Percentiles rank a stretch among this genome's conserved stretches.
These are phyloP conservation scores for Lentinula guzmanii DNA, from an alignment of 768 basidiomycete genomes.

Conservation along the genomic window DNA sequence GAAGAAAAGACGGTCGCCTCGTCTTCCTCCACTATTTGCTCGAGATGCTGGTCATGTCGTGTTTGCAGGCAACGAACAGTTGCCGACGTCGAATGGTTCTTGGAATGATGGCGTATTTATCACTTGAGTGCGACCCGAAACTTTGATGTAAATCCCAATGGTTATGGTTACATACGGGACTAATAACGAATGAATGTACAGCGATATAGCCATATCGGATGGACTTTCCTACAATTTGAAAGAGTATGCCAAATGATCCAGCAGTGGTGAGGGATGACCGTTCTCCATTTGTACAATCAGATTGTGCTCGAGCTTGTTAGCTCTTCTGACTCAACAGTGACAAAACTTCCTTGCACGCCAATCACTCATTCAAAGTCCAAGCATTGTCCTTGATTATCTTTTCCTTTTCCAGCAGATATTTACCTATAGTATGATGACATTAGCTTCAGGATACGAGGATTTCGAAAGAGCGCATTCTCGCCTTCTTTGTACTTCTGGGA, in stretches of 20 bases:
- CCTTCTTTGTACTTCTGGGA: slow-evolving; percentile 88
- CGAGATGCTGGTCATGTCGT: slow-evolving; percentile 60
- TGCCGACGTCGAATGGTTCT: slow-evolving; percentile 16
- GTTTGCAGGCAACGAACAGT: slow-evolving; percentile 55
- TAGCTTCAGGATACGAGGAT: neutral
- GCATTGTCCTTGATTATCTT: slow-evolving; percentile 77
- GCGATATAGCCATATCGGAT: too few species aligned
- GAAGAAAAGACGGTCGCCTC: slow-evolving; percentile 24
- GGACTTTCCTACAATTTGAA: too few species aligned
- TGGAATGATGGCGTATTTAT: slow-evolving; percentile 22
- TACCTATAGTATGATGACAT: slow-evolving; percentile 38
- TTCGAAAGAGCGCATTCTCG: slow-evolving; percentile 18
- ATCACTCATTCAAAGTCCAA: slow-evolving; percentile 55
- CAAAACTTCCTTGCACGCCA: neutral
- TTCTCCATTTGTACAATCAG: too few species aligned
- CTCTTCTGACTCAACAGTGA: too few species aligned
- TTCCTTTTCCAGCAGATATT: slow-evolving; percentile 77
- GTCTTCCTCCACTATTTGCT: slow-evolving; percentile 55
- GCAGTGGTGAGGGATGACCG: too few species aligned
- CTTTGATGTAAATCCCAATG: too few species aligned
- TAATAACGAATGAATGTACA: too few species aligned
- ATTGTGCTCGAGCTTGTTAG: too few species aligned
- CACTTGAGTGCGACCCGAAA: slow-evolving; percentile 9
- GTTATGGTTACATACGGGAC: too few species aligned
- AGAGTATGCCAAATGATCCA: too few species aligned